Evolutionary conservation across 2,329 filamentous ascomycete genomes (phyloP).

Genomic region (Ophiosphaerella herpotricha): DNA sequence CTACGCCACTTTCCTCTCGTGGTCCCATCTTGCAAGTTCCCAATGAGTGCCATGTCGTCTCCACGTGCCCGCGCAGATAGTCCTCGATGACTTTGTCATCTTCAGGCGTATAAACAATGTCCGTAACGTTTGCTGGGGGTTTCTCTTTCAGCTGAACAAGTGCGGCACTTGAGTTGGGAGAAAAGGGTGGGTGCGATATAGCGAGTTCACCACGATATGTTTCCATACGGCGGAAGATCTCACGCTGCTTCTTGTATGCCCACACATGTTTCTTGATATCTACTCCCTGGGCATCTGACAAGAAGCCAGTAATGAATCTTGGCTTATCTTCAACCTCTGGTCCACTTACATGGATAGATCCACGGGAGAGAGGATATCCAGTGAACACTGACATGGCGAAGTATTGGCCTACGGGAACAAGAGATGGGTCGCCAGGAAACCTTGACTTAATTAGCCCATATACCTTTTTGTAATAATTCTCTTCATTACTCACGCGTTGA

Average conservation of each 20-base stretch:
- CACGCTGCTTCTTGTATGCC: slow-evolving; percentile 69
- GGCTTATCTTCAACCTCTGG: slow-evolving; percentile 51
- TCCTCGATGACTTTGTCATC: slow-evolving; percentile 56
- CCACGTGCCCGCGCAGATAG: slow-evolving; percentile 44
- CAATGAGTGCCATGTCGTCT: slow-evolving; percentile 46
- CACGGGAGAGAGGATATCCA: slow-evolving; percentile 65
- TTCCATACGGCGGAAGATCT: slow-evolving; percentile 61
- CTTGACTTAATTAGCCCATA: slow-evolving; percentile 5
- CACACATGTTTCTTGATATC: slow-evolving; percentile 64
- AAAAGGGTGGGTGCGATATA: slow-evolving; percentile 37
- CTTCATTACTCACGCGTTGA: slow-evolving; percentile 36
- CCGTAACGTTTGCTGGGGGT: slow-evolving; percentile 30
- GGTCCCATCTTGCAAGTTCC: slow-evolving; percentile 39
- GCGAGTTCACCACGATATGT: slow-evolving; percentile 54
- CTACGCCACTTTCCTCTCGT: slow-evolving; percentile 25
- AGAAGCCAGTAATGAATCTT: slow-evolving; percentile 63
- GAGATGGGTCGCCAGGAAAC: slow-evolving; percentile 34
- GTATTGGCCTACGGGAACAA: slow-evolving; percentile 53
- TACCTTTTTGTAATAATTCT: too few species aligned
- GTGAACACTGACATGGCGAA: slow-evolving; percentile 59
- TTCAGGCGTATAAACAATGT: slow-evolving; percentile 56
- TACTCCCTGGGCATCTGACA: slow-evolving; percentile 58
- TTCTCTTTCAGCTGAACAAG: slow-evolving; percentile 35
- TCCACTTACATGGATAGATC: slow-evolving; percentile 62
- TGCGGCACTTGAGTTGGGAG: slow-evolving; percentile 50